Evolutionary conservation across 2,329 filamentous ascomycete species (phyloP), one percentile per base, ranked within the genome.

Genomic region (Cordyceps cateniannulata): DNA sequence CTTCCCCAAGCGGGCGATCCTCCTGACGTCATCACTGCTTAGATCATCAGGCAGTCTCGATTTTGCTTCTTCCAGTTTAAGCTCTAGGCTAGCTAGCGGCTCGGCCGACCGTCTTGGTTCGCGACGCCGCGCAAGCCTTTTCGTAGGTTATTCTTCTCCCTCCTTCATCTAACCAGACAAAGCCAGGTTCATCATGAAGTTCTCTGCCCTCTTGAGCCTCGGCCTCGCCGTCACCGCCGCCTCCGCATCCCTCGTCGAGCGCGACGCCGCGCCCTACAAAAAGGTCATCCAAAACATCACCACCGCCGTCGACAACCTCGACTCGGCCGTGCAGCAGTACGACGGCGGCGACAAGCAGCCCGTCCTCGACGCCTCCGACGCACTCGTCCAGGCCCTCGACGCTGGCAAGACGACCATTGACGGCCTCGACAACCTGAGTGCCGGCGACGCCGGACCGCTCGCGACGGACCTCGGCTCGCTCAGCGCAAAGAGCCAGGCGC

Each of bases 361-460:
- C 16, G 60, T 62, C 9, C 16, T 62, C 12, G 53, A 62, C 27
- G 53, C 60, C 7, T 56, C 53, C 22, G n/a, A 58, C 40, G 42
- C 60, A 12, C 60, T 62, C 47, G 38, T 62, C 53, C 52, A 52
- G 35, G 25, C 53, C 9, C 55, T 62, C 60, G 42, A 62, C 35
- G 38, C 58, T 10, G 53, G 60, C 25, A 62, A 58, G 53, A 48
- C 35, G 20, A 58, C 35, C 6, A 57, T 62, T 18, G 53, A 58
- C 27, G 48, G 53, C 38, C 52, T 62, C 27, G 25, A 18, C 29
- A 18, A 18, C 14, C 52, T 62, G n/a, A 40, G 8, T 16, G 48
- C 53, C 48, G 24, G 35, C 47, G 60, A 62, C 40, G 53, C 60
- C 5, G 20, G 44, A 6, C 27, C 53, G 14, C 53, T 62, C 24